These are phyloP conservation scores for Metschnikowia shivogae DNA, from an alignment of 805 yeast genomes.

Conservation along the genomic window DNA sequence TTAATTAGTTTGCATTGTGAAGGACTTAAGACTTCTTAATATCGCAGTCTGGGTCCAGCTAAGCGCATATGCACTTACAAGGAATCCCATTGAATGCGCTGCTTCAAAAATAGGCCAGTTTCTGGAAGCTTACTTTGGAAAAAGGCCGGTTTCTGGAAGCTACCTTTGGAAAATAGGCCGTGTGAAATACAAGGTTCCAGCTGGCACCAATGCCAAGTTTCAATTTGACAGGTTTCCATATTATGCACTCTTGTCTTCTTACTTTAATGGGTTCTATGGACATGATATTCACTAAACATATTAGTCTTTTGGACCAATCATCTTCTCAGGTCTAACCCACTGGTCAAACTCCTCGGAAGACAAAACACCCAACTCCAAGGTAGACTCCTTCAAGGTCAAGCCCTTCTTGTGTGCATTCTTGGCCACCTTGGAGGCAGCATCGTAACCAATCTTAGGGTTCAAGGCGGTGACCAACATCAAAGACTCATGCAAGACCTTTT, in stretches of 20 bases:
- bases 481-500: constrained; percentile 85
- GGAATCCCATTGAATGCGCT: too few species aligned
- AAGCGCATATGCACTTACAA: constrained; percentile 16
- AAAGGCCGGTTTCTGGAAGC: too few species aligned
- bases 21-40: not conserved
- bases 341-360: constrained; percentile 84
- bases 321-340: constrained; percentile 97
- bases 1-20: not conserved
- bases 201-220: too few species aligned
- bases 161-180: too few species aligned
- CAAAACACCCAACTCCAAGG: constrained; percentile 84
- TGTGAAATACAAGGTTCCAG: too few species aligned
- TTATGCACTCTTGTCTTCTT: too few species aligned
- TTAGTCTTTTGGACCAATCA: constrained; percentile 86
- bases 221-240: too few species aligned
- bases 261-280: too few species aligned
- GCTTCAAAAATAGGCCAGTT: too few species aligned
- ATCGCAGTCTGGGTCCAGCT: constrained; percentile 11
- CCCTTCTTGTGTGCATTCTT: constrained; percentile 99
- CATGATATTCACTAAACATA: not conserved
- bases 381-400: constrained; percentile 89
- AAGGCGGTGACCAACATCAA: constrained; percentile 97
- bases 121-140: too few species aligned
- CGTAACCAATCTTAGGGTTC: constrained; percentile 98
- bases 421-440: constrained; percentile 94